These are phyloP conservation scores for Aureobasidium mangrovei DNA, from an alignment of 2,329 filamentous ascomycete genomes.

Conservation along the genomic window DNA sequence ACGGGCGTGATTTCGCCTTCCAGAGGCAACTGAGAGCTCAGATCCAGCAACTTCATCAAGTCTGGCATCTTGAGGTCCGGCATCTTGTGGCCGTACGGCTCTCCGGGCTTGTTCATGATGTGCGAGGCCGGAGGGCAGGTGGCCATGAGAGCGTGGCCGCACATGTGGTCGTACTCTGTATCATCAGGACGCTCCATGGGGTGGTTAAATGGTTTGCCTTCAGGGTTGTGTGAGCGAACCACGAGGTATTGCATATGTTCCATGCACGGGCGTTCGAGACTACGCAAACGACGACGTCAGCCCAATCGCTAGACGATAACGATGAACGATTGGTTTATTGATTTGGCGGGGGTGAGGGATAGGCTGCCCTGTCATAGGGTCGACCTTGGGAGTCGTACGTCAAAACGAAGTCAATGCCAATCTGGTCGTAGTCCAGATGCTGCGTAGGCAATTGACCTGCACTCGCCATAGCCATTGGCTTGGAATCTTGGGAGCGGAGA, in stretches of 20 bases:
- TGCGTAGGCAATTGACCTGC: constrained; percentile 23
- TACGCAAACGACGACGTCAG: constrained; percentile 23
- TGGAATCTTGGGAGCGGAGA: constrained; percentile 16
- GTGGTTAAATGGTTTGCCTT: constrained; percentile 28
- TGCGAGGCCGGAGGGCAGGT: constrained; percentile 69
- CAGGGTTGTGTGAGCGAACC: constrained; percentile 44
- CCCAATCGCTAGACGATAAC: constrained; percentile 12
- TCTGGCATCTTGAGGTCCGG: constrained; percentile 71
- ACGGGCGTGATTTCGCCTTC: constrained; percentile 82
- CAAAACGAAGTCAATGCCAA: constrained; percentile 84
- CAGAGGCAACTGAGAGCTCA: constrained; percentile 73
- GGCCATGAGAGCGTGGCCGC: constrained; percentile 86
- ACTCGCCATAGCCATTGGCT: constrained; percentile 17
- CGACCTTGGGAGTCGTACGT: constrained; percentile 55
- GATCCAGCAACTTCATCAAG: constrained; percentile 70
- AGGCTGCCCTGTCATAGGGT: constrained; percentile 29
- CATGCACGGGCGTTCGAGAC: constrained; percentile 92
- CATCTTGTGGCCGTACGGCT: constrained; percentile 59
- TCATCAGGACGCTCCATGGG: constrained; percentile 37
- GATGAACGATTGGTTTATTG: constrained; percentile 28
- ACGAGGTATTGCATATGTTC: constrained; percentile 76
- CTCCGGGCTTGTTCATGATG: constrained; percentile 46
- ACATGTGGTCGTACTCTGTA: constrained; percentile 53
- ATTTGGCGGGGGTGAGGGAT: constrained; percentile 56
- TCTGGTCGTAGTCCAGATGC: constrained; percentile 64